Conservation (phyloP, 306 rosid species). For the Pterocarpus macrocarpus region DNA sequence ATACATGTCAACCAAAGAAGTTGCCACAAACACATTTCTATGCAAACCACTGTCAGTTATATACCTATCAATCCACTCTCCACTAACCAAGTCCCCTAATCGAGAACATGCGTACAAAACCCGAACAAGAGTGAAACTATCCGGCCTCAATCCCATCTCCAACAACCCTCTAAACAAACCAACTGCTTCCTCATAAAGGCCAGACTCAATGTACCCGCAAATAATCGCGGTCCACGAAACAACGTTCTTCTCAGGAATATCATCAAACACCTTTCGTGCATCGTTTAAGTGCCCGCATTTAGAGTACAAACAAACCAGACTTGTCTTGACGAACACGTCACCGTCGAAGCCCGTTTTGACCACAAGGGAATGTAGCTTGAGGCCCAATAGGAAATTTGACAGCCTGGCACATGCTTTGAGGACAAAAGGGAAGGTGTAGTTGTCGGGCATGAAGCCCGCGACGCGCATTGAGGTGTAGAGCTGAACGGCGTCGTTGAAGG, state of each 20-base stretch:
- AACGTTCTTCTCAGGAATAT: constrained; percentile 66
- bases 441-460: constrained; percentile 48
- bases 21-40: constrained; percentile 66
- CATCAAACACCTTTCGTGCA: constrained; percentile 68
- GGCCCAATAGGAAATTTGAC: constrained; percentile 51
- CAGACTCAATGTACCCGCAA: constrained; percentile 60
- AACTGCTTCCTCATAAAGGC: constrained; percentile 59
- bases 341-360: constrained; percentile 64
- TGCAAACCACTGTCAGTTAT: constrained; percentile 56
- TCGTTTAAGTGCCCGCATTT: constrained; percentile 53
- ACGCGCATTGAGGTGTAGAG: constrained; percentile 59
- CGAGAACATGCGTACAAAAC: constrained; percentile 64
- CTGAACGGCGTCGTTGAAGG: constrained; percentile 54
- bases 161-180: constrained; percentile 58
- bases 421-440: constrained; percentile 71
- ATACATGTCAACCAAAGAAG: constrained; percentile 75
- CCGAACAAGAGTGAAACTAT: constrained; percentile 63
- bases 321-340: constrained; percentile 71
- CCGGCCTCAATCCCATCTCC: constrained; percentile 76
- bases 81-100: constrained; percentile 64
- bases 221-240: constrained; percentile 78
- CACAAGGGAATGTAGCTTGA: constrained; percentile 61
- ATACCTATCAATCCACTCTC: constrained; percentile 70
- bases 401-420: constrained; percentile 73
- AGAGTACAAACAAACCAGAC: constrained; percentile 60